phyloP scores from a whole-genome alignment of 305 asterid species.

The Ajuga reptans region DNA sequence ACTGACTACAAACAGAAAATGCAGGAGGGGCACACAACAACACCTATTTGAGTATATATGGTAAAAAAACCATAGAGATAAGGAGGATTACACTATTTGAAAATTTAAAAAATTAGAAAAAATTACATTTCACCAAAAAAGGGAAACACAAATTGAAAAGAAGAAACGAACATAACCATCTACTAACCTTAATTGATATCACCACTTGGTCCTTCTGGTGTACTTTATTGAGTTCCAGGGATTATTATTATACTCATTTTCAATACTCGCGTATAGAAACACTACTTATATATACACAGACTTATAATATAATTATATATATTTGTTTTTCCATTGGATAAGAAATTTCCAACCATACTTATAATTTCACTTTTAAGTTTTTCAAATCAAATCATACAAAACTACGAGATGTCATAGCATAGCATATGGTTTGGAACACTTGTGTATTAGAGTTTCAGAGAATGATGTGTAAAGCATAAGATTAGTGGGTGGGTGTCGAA shows the following conservation, averaged over 20 bases:
- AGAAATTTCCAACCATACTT: not conserved
- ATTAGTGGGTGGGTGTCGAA: not conserved
- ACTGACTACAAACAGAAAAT: not conserved
- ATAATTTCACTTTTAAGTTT: not conserved
- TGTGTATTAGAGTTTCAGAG: not conserved
- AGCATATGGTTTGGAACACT: not conserved
- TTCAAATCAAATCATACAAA: not conserved
- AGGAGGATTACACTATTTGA: not conserved
- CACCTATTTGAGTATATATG: not conserved
- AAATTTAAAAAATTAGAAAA: not conserved
- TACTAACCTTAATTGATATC: not conserved
- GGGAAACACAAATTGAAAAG: not conserved
- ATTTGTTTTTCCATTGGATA: not conserved
- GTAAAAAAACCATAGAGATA: not conserved
- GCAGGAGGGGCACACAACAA: not conserved
- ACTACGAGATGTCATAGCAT: not conserved
- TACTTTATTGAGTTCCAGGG: not conserved
- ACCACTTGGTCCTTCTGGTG: not conserved
- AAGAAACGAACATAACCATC: not conserved
- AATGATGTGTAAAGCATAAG: not conserved
- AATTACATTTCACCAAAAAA: not conserved
- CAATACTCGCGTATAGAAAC: not conserved
- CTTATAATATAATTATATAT: no score
- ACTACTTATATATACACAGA: not conserved
- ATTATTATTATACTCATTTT: not conserved